These are phyloP conservation scores for Backusella circina DNA, from an alignment of 192 early-diverging fungal genomes.

Conservation along the genomic window DNA sequence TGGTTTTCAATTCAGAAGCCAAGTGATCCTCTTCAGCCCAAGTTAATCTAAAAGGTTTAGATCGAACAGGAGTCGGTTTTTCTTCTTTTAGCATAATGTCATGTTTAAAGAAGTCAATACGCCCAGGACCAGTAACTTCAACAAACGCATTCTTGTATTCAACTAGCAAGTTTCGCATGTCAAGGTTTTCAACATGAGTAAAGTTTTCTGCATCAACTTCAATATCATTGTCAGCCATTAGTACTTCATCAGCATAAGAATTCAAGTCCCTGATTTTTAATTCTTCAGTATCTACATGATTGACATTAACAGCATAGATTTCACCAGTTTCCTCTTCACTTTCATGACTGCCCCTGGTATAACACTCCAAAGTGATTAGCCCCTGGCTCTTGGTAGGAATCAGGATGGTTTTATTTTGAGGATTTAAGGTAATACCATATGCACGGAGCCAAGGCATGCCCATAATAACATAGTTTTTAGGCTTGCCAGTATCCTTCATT, in stretches of 20 bases:
- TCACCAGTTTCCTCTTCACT: not conserved
- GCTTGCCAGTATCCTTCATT: too few relatives aligned
- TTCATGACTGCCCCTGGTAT: not conserved
- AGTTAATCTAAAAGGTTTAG: constrained; percentile 4
- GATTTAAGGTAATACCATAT: not conserved
- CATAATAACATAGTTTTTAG: not conserved
- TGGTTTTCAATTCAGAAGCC: constrained; percentile 13
- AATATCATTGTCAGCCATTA: not conserved
- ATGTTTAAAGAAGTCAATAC: not conserved
- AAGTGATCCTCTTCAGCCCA: constrained; percentile 13
- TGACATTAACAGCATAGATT: not conserved
- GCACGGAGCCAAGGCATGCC: not conserved
- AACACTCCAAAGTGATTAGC: not conserved
- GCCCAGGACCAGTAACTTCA: not conserved
- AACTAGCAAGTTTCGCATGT: not conserved
- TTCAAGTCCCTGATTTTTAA: not conserved
- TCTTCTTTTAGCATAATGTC: not conserved
- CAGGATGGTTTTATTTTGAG: not conserved
- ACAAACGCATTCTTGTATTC: not conserved
- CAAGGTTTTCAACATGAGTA: not conserved
- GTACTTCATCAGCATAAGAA: not conserved
- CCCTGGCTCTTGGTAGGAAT: not conserved
- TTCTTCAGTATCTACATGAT: not conserved
- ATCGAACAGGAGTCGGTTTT: not conserved
- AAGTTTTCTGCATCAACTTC: not conserved